Base-by-base conservation (phyloP, 176 grass and related monocot genomes). In the Musa acuminata region DNA sequence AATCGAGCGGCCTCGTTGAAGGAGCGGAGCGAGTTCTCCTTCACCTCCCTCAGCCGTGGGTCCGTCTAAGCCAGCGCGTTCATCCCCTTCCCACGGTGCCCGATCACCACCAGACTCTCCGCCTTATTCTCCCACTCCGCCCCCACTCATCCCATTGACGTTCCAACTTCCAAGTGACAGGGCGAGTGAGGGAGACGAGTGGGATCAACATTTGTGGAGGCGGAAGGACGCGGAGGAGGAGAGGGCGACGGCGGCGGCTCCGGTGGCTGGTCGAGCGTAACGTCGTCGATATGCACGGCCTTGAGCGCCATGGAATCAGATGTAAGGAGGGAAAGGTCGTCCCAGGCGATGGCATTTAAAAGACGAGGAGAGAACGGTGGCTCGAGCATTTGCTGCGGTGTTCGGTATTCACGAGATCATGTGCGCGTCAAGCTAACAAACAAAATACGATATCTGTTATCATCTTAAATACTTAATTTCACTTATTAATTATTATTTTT, bases 81-180 rank as follows among this genome's bases (percentile, higher is more conserved):
- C 95, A 98, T 98, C 69, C 95, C 95, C 84, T 98, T 98, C 78
- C 95, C 90, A 5, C 90, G 82, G 84, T 98, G 95, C 23, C 95
- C 88, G 82, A 94, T 75, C 72, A 98, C 86, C 22, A 83, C 71
- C 64, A 89, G 83, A 72, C 77, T 74, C 12, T 71, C 9, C 55
- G 83, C 52, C 23, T 77, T 24, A 75, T 43, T 63, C 2, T 65
- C 35, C 82, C 16, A 24, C 21, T 3, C 16, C 49, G 72, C 24
- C 55, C 17, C 49, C 49, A 21, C 49, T 78, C 13, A 35, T 64
- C 8, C 64, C 54, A n/a, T 12, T 5, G 8, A 20, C 49, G n/a
- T 7, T 24, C 49, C 19, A 29, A 19, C 10, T 9, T 6, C 16
- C 16, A 1, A 13, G 9, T 7, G 2, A 21, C 7, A 8, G 2